Percentiles rank a stretch among this genome's conserved stretches.
Conservation (phyloP, 192 early-diverging fungal genomes). For the Mortierella antarctica region DNA sequence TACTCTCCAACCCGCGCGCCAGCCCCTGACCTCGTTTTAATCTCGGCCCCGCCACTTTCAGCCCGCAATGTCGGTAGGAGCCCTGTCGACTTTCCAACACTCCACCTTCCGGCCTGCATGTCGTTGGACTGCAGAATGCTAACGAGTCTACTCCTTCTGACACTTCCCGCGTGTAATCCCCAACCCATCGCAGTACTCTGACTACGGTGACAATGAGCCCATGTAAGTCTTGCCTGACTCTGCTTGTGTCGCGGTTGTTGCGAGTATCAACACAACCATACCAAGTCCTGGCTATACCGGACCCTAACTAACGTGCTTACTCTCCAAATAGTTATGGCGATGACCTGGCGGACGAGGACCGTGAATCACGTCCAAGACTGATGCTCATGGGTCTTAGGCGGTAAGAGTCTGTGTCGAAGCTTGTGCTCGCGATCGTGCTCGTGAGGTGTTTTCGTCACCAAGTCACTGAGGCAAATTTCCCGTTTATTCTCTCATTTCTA, state of each 20-base stretch:
- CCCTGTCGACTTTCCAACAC: no score
- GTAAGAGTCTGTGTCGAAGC: constrained; percentile 7
- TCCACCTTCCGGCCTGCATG: no score
- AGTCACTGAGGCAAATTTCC: not conserved
- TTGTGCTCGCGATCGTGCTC: no score
- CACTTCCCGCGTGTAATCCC: not conserved
- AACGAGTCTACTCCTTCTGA: no score
- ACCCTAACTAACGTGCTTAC: not conserved
- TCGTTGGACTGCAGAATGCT: no score
- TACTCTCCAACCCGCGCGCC: no score
- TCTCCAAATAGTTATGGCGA: constrained; percentile 39
- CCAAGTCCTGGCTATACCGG: not conserved
- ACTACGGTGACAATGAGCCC: constrained; percentile 53
- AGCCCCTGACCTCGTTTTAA: no score
- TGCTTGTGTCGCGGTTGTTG: not conserved
- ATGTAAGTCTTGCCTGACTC: constrained; percentile 21
- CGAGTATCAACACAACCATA: not conserved
- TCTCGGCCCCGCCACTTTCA: no score
- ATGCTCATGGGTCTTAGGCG: constrained; percentile 52
- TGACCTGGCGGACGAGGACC: constrained; percentile 50
- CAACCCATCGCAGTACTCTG: constrained; percentile 31
- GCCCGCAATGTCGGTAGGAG: no score
- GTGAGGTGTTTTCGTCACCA: not conserved
- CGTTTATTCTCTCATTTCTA: not conserved
- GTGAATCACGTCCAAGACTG: constrained; percentile 50